Evolutionary conservation across 768 basidiomycete species (phyloP), one percentile per base, ranked within the genome.

Genomic region (Lanmaoa pseudosensibilis): DNA sequence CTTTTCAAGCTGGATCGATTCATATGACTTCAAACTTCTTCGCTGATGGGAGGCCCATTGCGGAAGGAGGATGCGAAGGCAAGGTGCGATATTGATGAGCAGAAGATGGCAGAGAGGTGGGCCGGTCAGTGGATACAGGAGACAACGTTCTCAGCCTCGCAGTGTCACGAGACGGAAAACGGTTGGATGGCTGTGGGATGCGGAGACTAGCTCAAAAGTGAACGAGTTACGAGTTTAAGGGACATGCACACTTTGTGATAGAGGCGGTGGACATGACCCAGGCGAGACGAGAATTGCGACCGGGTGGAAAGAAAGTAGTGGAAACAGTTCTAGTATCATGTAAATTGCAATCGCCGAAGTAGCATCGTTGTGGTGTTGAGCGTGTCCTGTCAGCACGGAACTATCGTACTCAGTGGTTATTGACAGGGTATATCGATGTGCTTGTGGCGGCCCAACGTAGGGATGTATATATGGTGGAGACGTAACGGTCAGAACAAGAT

Each of bases 241-340:
- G 27, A 11, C 60, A 62, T 34, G 37, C 43, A 5, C 4, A 2
- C 12, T 41, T 21, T 21, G n/a, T n/a, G n/a, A n/a, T n/a, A 5
- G 34, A 25, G 39, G n/a, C 43, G 4, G 13, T 58, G 10, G 63
- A 65, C 23, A 19, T 61, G 11, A 65, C 63, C 54, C 54, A 7
- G 59, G 65, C 21, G 52, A 34, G 30, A 61, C 54, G 2, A 52
- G 30, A 7, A 44, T 65, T 7, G 57, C 43, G 13, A 49, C 49
- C 9, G n/a, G n/a, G n/a, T n/a, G n/a, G n/a, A n/a, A n/a, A n/a
- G n/a, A n/a, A n/a, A n/a, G 64, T 27, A 27, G 27, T 27, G 27
- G 27, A 6, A 27, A 27, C 27, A 27, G 27, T 27, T 27, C 27
- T 27, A 27, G 27, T 27, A 27, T 27, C 27, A 27, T 27, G 27